A percentile compares a stretch with the other conserved stretches of the same genome.
Evolutionary conservation across 805 yeast species (phyloP).

Genomic region (Kazachstania psychrophila): DNA sequence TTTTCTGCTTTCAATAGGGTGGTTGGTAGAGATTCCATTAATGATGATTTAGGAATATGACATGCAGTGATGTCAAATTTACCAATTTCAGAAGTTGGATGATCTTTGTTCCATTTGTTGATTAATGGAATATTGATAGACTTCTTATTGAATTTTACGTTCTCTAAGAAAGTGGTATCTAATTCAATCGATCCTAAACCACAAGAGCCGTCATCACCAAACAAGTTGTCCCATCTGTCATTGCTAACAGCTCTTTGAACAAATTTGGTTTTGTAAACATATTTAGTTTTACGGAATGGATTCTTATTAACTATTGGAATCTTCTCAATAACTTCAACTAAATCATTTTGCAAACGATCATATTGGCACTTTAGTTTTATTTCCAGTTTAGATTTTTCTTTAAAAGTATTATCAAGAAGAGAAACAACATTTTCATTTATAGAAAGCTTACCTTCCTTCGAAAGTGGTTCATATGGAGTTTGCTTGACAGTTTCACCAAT

Average conservation of each 20-base stretch:
- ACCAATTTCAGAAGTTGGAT: conserved; percentile 49
- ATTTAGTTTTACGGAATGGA: conserved; percentile 30
- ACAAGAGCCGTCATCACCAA: conserved; percentile 82
- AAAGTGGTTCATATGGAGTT: conserved; percentile 15
- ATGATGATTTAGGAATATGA: conserved; percentile 53
- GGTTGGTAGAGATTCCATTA: conserved; percentile 58
- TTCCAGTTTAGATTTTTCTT: conserved; percentile 42
- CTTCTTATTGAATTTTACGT: conserved; percentile 9
- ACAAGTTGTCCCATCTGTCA: conserved; percentile 52
- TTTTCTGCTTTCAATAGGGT: conserved; percentile 45
- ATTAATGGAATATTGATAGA: conserved; percentile 16
- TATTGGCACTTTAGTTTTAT: conserved; percentile 63
- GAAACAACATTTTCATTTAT: conserved; percentile 68
- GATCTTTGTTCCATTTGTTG: conserved; percentile 66
- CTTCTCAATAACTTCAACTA: conserved; percentile 53
- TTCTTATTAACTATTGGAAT: conserved; percentile 35
- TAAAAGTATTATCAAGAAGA: conserved; percentile 20
- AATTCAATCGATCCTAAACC: conserved; percentile 60
- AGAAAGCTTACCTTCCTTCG: conserved; percentile 21
- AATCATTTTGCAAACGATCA: conserved; percentile 35
- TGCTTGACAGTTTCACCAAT: conserved; percentile 34
- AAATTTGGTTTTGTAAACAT: conserved; percentile 33
- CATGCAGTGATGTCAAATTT: conserved; percentile 58
- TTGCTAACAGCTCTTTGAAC: conserved; percentile 39
- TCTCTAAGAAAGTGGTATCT: conserved; percentile 9